phyloP scores from a whole-genome alignment of 306 rosid genomes.

The Boehmeria nivea region DNA sequence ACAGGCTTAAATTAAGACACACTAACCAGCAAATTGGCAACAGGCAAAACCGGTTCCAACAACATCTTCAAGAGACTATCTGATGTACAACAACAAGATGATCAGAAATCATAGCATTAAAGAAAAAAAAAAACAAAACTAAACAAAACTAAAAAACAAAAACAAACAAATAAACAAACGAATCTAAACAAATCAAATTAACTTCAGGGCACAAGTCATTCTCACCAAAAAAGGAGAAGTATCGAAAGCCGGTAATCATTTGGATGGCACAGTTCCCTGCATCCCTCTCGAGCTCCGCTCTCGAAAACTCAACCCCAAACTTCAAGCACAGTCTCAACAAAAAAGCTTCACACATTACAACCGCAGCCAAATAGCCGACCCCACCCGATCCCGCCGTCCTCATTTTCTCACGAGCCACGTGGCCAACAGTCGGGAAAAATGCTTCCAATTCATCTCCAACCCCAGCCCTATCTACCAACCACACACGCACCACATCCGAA shows the following conservation, averaged over 20 bases:
- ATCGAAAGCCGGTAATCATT: conserved; percentile 44
- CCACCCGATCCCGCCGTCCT: conserved; percentile 26
- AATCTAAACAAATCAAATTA: neutral
- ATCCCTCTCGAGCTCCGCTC: conserved; percentile 48
- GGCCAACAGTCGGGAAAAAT: conserved; percentile 54
- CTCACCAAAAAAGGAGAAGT: conserved; percentile 58
- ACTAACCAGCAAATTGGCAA: conserved; percentile 64
- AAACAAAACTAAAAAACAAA: neutral
- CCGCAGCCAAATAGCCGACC: conserved; percentile 49
- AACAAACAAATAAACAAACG: neutral
- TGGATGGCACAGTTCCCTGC: conserved; percentile 42
- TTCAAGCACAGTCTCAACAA: conserved; percentile 51
- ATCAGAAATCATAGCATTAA: conserved; percentile 30
- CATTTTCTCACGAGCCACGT: conserved; percentile 28
- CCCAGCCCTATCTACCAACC: conserved; percentile 42
- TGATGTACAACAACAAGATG: conserved; percentile 41
- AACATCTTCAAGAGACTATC: conserved; percentile 68
- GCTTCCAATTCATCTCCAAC: conserved; percentile 30
- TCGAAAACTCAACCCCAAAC: conserved; percentile 27
- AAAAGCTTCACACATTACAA: conserved; percentile 60
- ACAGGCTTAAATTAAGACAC: conserved; percentile 17
- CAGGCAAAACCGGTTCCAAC: conserved; percentile 71
- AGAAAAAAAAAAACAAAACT: too few relatives aligned
- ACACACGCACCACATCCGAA: conserved; percentile 41
- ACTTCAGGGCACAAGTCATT: neutral